Evolutionary conservation across 2,329 filamentous ascomycete species (phyloP).

Genomic region (Botryotinia narcissicola): DNA sequence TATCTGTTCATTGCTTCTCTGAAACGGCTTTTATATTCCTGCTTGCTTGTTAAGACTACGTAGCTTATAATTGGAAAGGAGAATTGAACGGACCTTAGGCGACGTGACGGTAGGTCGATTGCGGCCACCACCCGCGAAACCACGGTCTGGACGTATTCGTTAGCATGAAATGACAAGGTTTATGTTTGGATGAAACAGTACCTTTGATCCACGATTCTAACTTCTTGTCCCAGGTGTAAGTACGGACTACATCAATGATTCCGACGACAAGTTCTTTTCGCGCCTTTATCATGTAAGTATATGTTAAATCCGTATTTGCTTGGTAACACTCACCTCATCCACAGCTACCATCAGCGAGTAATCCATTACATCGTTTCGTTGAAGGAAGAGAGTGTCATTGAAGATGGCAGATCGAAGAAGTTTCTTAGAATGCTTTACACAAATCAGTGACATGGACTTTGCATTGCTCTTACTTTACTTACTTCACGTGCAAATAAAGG

Average conservation of each 20-base stretch:
- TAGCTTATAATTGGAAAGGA: background rate
- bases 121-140: constrained; percentile 71
- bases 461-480: constrained; percentile 11
- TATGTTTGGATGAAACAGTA: background rate
- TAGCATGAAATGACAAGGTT: background rate
- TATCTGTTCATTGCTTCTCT: constrained; percentile 93
- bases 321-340: constrained; percentile 57
- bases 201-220: constrained; percentile 98
- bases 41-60: constrained; percentile 7
- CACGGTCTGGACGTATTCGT: constrained; percentile 56
- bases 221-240: constrained; percentile 99
- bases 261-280: constrained; percentile 91
- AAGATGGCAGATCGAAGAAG: constrained; percentile 87
- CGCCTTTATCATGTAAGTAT: constrained; percentile 37
- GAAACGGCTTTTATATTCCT: constrained; percentile 89
- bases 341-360: constrained; percentile 98
- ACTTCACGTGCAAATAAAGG: constrained; percentile 86
- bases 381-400: constrained; percentile 96
- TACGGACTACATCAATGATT: constrained; percentile 97
- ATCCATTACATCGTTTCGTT: constrained; percentile 97
- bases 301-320: background rate
- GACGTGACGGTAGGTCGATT: constrained; percentile 93
- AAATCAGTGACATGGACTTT: constrained; percentile 3
- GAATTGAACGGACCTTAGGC: constrained; percentile 65
- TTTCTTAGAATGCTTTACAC: constrained; percentile 74